phyloP scores from a whole-genome alignment of 805 yeast species.

The Suhomyces emberorum region DNA sequence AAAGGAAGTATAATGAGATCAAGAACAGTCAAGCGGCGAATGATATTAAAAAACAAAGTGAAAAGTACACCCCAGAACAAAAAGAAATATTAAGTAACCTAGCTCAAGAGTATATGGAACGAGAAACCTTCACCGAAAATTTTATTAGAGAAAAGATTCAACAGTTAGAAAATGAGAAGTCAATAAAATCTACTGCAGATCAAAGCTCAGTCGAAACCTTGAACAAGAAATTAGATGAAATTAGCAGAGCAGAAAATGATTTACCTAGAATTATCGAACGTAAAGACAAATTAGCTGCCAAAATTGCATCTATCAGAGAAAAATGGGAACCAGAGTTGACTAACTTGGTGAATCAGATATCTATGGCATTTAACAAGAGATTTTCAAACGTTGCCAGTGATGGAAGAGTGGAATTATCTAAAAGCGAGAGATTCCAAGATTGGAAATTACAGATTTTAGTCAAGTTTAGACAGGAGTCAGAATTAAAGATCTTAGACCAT shows the following conservation, averaged over 20 bases:
- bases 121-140: constrained; percentile 35
- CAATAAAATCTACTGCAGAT: constrained; percentile 36
- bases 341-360: constrained; percentile 50
- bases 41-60: constrained; percentile 32
- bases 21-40: constrained; percentile 40
- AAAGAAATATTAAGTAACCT: constrained; percentile 36
- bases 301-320: constrained; percentile 37
- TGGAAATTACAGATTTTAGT: constrained; percentile 88
- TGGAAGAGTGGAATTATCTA: constrained; percentile 70
- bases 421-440: constrained; percentile 52
- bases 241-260: constrained; percentile 29
- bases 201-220: constrained; percentile 39
- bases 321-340: constrained; percentile 65
- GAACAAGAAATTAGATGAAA: constrained; percentile 31
- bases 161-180: constrained; percentile 45
- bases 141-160: constrained; percentile 39
- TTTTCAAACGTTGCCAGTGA: constrained; percentile 79
- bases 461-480: constrained; percentile 75
- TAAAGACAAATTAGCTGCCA: constrained; percentile 24
- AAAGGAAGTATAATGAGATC: constrained; percentile 34
- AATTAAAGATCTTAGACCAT: constrained; percentile 69
- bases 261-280: constrained; percentile 35
- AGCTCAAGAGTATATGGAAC: constrained; percentile 35
- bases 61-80: constrained; percentile 36
- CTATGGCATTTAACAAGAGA: constrained; percentile 60